Evolutionary conservation across 148 eudicot genomes (phyloP).

Genomic region (Spergularia marina): DNA sequence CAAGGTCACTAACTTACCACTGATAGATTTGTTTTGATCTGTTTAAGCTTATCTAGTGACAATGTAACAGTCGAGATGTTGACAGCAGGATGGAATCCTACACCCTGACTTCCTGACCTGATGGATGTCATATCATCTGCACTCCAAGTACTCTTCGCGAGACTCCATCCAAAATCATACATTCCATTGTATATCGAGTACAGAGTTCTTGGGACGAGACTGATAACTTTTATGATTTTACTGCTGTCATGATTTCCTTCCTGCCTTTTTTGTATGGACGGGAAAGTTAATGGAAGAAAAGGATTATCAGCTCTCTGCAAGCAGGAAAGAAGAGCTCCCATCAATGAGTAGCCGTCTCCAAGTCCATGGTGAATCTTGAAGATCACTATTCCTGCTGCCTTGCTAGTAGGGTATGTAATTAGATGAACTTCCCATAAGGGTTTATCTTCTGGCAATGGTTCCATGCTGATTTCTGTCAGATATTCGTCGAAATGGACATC

Average conservation of each 20-base stretch:
- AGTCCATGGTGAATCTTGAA: conserved; percentile 83
- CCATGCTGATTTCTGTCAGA: conserved; percentile 45
- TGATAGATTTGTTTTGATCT: conserved; percentile 47
- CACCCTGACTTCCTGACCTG: conserved; percentile 42
- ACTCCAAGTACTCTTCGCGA: conserved; percentile 45
- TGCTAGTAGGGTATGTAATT: conserved; percentile 57
- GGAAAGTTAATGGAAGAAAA: conserved; percentile 61
- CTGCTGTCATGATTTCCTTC: neutral
- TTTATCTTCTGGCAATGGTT: conserved; percentile 46
- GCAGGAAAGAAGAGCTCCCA: conserved; percentile 87
- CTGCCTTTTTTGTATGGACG: conserved; percentile 16
- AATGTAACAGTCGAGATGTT: conserved; percentile 43
- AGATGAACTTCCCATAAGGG: conserved; percentile 86
- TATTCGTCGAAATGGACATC: conserved; percentile 50
- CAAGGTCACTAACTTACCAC: conserved; percentile 37
- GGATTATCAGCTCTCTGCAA: conserved; percentile 62
- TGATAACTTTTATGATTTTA: neutral
- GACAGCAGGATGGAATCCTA: conserved; percentile 46
- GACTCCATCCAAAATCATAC: conserved; percentile 55
- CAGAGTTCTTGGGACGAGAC: conserved; percentile 20
- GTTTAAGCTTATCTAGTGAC: conserved; percentile 47
- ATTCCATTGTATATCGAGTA: conserved; percentile 28
- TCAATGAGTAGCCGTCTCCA: conserved; percentile 77
- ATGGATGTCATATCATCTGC: conserved; percentile 56
- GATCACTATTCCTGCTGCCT: conserved; percentile 46